A percentile compares a stretch with the other conserved stretches of the same genome.
Evolutionary conservation across 2,329 filamentous ascomycete genomes (phyloP).

Genomic region (Hirsutella rhossiliensis): DNA sequence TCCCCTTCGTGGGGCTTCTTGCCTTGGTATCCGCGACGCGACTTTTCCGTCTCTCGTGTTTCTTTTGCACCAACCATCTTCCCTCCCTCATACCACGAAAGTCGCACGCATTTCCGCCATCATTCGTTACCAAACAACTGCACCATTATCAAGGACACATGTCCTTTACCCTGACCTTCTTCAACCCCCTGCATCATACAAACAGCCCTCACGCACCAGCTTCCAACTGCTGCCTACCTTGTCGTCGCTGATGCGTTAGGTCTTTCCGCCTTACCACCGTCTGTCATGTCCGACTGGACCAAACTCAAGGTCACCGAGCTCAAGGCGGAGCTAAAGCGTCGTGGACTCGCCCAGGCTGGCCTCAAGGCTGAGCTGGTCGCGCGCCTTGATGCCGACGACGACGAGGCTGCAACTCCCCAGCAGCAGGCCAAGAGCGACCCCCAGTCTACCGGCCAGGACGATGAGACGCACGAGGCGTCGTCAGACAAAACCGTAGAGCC

Average conservation of each 20-base stretch:
- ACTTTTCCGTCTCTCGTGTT: too few species aligned
- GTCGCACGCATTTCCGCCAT: too few species aligned
- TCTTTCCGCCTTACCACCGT: neutral
- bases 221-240: neutral
- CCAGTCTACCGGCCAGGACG: neutral
- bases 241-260: neutral
- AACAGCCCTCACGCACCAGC: too few species aligned
- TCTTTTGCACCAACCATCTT: too few species aligned
- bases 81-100: too few species aligned
- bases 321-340: slow-evolving; percentile 60
- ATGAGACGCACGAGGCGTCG: neutral
- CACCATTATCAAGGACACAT: too few species aligned
- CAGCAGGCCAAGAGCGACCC: neutral
- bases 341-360: slow-evolving; percentile 57
- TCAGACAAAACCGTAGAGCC: neutral
- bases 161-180: too few species aligned
- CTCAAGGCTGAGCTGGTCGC: slow-evolving; percentile 62
- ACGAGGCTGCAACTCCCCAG: slow-evolving; percentile 5
- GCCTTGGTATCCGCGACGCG: too few species aligned
- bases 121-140: too few species aligned
- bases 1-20: neutral
- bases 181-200: too few species aligned
- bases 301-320: slow-evolving; percentile 64
- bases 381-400: slow-evolving; percentile 34
- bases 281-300: slow-evolving; percentile 38